Evolutionary conservation across 768 basidiomycete species (phyloP), one percentile per base, ranked within the genome.

Genomic region (Jaapia argillacea): DNA sequence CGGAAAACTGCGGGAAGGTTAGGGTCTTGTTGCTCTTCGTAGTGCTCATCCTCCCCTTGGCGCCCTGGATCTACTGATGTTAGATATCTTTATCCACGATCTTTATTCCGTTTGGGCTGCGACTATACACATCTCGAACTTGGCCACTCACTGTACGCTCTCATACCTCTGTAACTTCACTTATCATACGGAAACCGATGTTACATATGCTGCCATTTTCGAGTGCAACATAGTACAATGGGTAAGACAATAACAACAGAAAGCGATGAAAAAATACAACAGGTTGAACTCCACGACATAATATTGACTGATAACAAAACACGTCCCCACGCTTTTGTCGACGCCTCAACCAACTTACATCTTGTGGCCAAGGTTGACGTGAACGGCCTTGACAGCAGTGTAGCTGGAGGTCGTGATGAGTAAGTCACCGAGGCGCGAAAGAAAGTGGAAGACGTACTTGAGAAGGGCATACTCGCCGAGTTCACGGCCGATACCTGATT

Each of bases 401-500:
- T 77, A 79, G 45, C 71, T 74, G 45, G 26, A 40, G 33, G 24
- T 6, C 41, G 20, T 27, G 25, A n/a, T n/a, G n/a, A n/a, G n/a
- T 44, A 25, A 36, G 36, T 37, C 18, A 20, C 21, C 1, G 20
- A n/a, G 47, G 2, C 31, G 36, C 5, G 18, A 44, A 38, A 45
- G 41, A 40, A 24, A 23, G 43, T 18, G 28, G 14, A 20, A 22
- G 2, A 67, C 73, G 14, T 46, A 75, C 74, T 70, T 71, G 35
- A 64, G 59, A 44, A 71, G 50, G 7, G 77, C 81, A 55, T 82
- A 78, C 58, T 81, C 72, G 50, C 81, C 78, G 38, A 79, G 62
- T 58, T 84, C 82, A 45, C 81, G 68, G 10, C 81, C 83, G 46
- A 83, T 73, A 44, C 81, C 83, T 24, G 73, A 76, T 59, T 82